Evolutionary conservation across 139 green algal species (phyloP).

Genomic region (Coelastrella sp.): DNA sequence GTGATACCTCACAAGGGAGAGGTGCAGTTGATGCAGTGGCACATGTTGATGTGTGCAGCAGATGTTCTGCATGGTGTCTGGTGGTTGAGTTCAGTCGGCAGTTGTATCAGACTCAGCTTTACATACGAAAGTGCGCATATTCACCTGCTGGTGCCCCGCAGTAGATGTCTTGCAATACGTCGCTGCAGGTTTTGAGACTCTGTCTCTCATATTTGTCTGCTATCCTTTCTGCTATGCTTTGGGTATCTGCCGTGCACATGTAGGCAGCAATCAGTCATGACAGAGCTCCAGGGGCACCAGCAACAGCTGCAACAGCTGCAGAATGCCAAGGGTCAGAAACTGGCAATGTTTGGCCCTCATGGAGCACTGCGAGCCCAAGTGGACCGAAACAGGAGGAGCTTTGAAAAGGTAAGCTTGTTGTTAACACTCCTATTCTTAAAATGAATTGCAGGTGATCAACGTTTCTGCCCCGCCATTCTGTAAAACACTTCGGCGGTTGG

Average conservation of each 20-base stretch:
- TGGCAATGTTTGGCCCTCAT: slow-evolving; percentile 31
- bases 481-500: no score
- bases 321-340: slow-evolving; percentile 17
- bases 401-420: background rate
- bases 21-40: background rate
- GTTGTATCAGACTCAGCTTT: no score
- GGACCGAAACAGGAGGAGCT: slow-evolving; percentile 5
- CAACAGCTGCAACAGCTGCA: slow-evolving; percentile 26
- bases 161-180: no score
- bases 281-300: background rate
- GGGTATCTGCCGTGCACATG: background rate
- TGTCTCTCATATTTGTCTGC: no score
- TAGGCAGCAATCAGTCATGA: background rate
- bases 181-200: no score
- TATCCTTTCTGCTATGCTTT: no score
- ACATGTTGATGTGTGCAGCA: background rate
- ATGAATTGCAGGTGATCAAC: no score
- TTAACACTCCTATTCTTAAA: no score
- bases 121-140: no score
- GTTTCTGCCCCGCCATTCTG: no score
- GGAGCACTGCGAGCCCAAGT: background rate
- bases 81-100: no score
- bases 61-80: background rate
- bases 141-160: no score
- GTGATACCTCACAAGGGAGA: background rate